Conservation (phyloP, 2,329 filamentous ascomycete species). For the Lachnellula willkommii region DNA sequence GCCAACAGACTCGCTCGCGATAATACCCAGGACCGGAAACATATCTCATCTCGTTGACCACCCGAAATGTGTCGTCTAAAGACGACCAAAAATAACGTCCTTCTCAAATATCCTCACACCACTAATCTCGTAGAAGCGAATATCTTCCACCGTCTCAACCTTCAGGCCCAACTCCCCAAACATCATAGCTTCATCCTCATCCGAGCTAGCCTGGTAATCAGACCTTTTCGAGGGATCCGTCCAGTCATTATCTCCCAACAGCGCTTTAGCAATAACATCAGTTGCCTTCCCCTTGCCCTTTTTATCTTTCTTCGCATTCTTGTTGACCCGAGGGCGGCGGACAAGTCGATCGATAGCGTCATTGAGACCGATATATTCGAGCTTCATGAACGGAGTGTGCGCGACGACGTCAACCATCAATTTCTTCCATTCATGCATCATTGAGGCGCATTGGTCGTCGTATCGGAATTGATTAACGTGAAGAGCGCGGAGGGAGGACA, state of each 20-base stretch:
- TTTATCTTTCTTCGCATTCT: constrained; percentile 23
- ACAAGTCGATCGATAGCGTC: constrained; percentile 46
- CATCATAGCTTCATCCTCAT: constrained; percentile 33
- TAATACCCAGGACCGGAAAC: not conserved
- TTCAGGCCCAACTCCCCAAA: constrained; percentile 28
- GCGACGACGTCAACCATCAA: constrained; percentile 55
- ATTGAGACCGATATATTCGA: constrained; percentile 55
- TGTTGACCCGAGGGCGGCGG: constrained; percentile 23
- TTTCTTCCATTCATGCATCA: constrained; percentile 51
- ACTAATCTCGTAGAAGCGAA: constrained; percentile 41
- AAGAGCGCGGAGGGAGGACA: constrained; percentile 48
- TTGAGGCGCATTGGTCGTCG: constrained; percentile 51
- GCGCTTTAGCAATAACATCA: constrained; percentile 4
- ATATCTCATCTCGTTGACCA: no score
- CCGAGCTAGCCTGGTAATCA: constrained; percentile 27
- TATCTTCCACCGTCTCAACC: constrained; percentile 36
- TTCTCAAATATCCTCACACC: constrained; percentile 55
- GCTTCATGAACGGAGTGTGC: constrained; percentile 48
- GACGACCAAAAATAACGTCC: constrained; percentile 43
- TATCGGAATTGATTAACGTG: constrained; percentile 51
- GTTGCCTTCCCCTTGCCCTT: constrained; percentile 18
- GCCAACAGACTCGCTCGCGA: no score
- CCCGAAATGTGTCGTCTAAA: constrained; percentile 26
- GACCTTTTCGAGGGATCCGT: not conserved
- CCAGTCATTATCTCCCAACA: not conserved